phyloP scores from a whole-genome alignment of 768 basidiomycete species.

The Chalciporus sphaerocephalus region DNA sequence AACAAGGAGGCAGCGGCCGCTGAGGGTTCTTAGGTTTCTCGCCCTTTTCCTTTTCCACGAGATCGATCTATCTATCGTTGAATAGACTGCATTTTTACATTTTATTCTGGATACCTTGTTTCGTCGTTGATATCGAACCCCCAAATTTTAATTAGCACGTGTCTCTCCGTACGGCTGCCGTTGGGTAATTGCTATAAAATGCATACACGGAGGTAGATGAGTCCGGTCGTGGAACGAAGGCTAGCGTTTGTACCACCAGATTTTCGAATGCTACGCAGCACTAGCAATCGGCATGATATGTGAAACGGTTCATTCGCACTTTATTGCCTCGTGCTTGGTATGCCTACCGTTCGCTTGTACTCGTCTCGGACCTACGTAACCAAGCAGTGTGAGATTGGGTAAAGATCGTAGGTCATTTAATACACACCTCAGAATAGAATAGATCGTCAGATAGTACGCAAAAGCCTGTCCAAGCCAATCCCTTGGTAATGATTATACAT shows the following conservation, averaged over 20 bases:
- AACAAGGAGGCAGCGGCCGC: constrained; percentile 15
- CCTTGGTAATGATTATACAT: constrained; percentile 55
- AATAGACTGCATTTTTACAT: constrained; percentile 5
- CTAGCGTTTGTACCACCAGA: constrained; percentile 16
- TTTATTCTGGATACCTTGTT: constrained; percentile 17
- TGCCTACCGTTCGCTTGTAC: constrained; percentile 12
- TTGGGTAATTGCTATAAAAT: constrained; percentile 8
- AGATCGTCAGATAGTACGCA: constrained; percentile 51
- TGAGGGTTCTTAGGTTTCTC: too few species aligned
- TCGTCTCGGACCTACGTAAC: constrained; percentile 24
- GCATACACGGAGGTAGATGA: not conserved
- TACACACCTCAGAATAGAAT: constrained; percentile 52
- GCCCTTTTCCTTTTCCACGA: constrained; percentile 12
- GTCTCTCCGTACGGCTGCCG: constrained; percentile 6
- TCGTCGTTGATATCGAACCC: constrained; percentile 13
- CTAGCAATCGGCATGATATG: not conserved
- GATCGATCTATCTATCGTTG: constrained; percentile 1
- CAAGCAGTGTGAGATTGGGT: not conserved
- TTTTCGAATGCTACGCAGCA: not conserved
- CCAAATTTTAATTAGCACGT: constrained; percentile 21
- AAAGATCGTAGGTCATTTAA: not conserved
- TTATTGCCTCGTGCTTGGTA: constrained; percentile 3
- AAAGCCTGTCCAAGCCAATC: constrained; percentile 58
- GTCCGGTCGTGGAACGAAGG: constrained; percentile 8
- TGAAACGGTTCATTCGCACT: not conserved